Percentiles rank a stretch among this genome's conserved stretches.
Conservation (phyloP, 108 stramenopile species). For the Craspedostauros australis region DNA sequence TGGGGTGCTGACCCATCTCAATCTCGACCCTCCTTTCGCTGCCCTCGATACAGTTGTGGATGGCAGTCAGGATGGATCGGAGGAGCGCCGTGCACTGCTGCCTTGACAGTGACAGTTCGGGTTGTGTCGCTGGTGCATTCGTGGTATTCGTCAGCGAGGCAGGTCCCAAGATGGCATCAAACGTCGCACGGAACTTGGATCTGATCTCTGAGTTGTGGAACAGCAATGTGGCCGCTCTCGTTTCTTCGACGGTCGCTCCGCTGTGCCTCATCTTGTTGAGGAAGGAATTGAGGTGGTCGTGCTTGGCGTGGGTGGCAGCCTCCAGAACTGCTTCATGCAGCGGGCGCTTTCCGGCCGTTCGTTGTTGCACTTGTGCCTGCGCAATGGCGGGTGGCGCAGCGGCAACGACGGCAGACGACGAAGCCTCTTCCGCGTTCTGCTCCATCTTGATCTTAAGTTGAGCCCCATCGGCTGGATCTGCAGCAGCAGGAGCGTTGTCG, state of each 20-base stretch:
- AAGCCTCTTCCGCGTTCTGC: background rate
- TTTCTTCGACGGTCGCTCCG: conserved; percentile 22
- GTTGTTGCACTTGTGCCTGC: background rate
- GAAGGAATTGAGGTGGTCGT: conserved; percentile 38
- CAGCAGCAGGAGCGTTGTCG: background rate
- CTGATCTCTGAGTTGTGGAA: conserved; percentile 58
- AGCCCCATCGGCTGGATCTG: conserved; percentile 6
- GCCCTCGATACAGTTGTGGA: conserved; percentile 60
- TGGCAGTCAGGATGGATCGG: conserved; percentile 57
- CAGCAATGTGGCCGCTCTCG: conserved; percentile 47
- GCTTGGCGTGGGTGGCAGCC: conserved; percentile 39
- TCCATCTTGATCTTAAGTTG: conserved; percentile 1
- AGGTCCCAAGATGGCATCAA: conserved; percentile 21
- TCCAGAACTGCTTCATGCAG: conserved; percentile 33
- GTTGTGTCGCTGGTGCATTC: conserved; percentile 25
- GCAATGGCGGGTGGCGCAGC: background rate
- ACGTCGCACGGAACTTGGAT: conserved; percentile 48
- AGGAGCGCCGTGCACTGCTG: conserved; percentile 49
- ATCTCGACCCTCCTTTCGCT: conserved; percentile 20
- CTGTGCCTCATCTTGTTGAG: conserved; percentile 28
- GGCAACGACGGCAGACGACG: background rate
- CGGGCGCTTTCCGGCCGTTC: conserved; percentile 6
- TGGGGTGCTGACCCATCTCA: conserved; percentile 17
- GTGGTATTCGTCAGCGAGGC: background rate
- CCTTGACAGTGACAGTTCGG: conserved; percentile 26